These are phyloP conservation scores for Bipolaris gigantea DNA, from an alignment of 2,329 filamentous ascomycete genomes.

Conservation along the genomic window DNA sequence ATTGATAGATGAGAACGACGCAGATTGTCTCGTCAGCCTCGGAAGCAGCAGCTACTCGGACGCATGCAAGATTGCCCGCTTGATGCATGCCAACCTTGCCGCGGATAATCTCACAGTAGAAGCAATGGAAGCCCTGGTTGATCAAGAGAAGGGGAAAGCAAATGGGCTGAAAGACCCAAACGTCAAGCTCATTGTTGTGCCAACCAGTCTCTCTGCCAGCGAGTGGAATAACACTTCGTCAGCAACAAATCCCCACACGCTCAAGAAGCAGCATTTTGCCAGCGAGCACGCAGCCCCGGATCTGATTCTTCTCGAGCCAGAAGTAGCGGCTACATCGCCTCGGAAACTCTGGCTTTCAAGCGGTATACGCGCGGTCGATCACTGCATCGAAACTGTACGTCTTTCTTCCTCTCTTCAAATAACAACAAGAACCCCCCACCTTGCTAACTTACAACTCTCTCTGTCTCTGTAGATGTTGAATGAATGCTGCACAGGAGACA, in stretches of 20 bases:
- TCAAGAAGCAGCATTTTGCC: slow-evolving; percentile 33
- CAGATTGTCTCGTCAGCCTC: slow-evolving; percentile 28
- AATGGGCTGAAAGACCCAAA: slow-evolving; percentile 18
- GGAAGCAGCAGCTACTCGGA: slow-evolving; percentile 33
- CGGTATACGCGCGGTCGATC: slow-evolving; percentile 34
- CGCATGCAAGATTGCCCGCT: slow-evolving; percentile 31
- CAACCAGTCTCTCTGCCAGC: slow-evolving; percentile 30
- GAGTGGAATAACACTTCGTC: slow-evolving; percentile 30
- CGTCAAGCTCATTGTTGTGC: slow-evolving; percentile 25
- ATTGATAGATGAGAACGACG: slow-evolving; percentile 18
- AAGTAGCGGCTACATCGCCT: slow-evolving; percentile 29
- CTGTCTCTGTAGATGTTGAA: slow-evolving; percentile 14
- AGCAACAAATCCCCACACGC: slow-evolving; percentile 21
- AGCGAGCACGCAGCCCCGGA: slow-evolving; percentile 20
- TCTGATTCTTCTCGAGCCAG: slow-evolving; percentile 27
- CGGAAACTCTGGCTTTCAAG: slow-evolving; percentile 31
- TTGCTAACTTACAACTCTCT: not conserved
- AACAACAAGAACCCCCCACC: not conserved
- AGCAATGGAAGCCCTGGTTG: slow-evolving; percentile 26
- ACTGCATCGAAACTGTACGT: slow-evolving; percentile 33
- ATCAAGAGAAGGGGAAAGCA: slow-evolving; percentile 22
- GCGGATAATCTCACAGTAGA: slow-evolving; percentile 17
- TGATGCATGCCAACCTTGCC: slow-evolving; percentile 24
- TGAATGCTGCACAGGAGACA: slow-evolving; percentile 14
- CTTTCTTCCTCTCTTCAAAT: not conserved